phyloP scores from a whole-genome alignment of 148 eudicot genomes.

The Hydrangea macrophylla region DNA sequence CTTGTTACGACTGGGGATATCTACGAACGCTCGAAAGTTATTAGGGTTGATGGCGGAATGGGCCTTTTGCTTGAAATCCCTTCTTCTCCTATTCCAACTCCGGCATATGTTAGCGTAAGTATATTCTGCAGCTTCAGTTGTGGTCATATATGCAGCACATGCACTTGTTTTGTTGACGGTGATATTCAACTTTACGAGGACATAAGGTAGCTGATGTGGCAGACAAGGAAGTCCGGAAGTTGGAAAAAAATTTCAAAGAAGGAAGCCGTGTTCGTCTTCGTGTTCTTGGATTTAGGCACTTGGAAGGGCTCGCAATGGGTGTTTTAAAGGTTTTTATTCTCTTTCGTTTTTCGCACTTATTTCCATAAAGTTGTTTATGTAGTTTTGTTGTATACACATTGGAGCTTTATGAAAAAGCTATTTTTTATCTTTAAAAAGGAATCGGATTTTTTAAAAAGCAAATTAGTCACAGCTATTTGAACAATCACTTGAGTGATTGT shows the following conservation, averaged over 20 bases:
- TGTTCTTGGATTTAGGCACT: conserved; percentile 81
- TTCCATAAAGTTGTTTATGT: neutral
- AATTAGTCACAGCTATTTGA: no score
- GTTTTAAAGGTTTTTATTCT: conserved; percentile 66
- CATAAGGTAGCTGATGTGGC: conserved; percentile 78
- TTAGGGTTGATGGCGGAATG: conserved; percentile 72
- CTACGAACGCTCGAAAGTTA: conserved; percentile 67
- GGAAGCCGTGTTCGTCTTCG: conserved; percentile 77
- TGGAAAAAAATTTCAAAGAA: conserved; percentile 78
- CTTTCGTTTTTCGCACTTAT: no score
- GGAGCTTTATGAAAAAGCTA: no score
- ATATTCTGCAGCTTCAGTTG: conserved; percentile 9
- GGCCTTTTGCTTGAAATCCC: conserved; percentile 89
- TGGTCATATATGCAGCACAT: neutral
- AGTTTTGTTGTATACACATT: no score
- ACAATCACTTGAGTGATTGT: no score
- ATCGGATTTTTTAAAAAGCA: no score
- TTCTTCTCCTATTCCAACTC: conserved; percentile 65
- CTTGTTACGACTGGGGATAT: conserved; percentile 73
- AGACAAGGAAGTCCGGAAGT: conserved; percentile 65
- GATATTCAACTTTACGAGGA: conserved; percentile 10
- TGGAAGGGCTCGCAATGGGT: conserved; percentile 95
- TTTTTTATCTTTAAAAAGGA: no score
- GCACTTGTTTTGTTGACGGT: conserved; percentile 9
- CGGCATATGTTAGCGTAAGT: conserved; percentile 87